A percentile compares a stretch with the other conserved stretches of the same genome.
phyloP scores from a whole-genome alignment of 192 early-diverging fungal genomes.

The Cetraspora pellucida region DNA sequence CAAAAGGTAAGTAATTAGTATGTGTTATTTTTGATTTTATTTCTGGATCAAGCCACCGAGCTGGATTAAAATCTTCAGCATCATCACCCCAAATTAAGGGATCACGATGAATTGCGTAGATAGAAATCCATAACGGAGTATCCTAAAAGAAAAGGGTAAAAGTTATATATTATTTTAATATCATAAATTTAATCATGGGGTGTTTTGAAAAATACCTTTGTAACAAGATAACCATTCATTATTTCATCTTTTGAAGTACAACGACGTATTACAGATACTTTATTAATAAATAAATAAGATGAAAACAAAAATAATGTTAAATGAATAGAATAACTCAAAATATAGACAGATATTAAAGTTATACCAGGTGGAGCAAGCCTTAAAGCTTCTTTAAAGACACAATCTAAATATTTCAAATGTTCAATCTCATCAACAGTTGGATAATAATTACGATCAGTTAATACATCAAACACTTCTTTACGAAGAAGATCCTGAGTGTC shows the following conservation, averaged over 20 bases:
- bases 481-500: slow-evolving; percentile 47
- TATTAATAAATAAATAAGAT: too few relatives aligned
- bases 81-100: too few relatives aligned
- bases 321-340: too few relatives aligned
- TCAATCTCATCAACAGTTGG: slow-evolving; percentile 53
- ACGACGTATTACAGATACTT: slow-evolving; percentile 46
- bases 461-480: slow-evolving; percentile 48
- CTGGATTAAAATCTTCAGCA: too few relatives aligned
- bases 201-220: too few relatives aligned
- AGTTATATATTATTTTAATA: slow-evolving; percentile 16
- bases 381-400: slow-evolving; percentile 54
- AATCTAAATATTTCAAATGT: slow-evolving; percentile 50
- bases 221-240: slow-evolving; percentile 48
- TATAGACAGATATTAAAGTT: neutral
- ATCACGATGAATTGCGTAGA: slow-evolving; percentile 39
- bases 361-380: slow-evolving; percentile 49
- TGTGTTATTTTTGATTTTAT: slow-evolving; percentile 32
- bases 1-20: slow-evolving; percentile 47
- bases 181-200: too few relatives aligned
- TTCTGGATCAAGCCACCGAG: too few relatives aligned
- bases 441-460: slow-evolving; percentile 32
- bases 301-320: too few relatives aligned
- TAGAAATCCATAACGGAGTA: slow-evolving; percentile 43
- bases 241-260: slow-evolving; percentile 39
- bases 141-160: neutral